These are phyloP conservation scores for Chlamydomonas schloesseri DNA, from an alignment of 139 green algal species.

Conservation along the genomic window DNA sequence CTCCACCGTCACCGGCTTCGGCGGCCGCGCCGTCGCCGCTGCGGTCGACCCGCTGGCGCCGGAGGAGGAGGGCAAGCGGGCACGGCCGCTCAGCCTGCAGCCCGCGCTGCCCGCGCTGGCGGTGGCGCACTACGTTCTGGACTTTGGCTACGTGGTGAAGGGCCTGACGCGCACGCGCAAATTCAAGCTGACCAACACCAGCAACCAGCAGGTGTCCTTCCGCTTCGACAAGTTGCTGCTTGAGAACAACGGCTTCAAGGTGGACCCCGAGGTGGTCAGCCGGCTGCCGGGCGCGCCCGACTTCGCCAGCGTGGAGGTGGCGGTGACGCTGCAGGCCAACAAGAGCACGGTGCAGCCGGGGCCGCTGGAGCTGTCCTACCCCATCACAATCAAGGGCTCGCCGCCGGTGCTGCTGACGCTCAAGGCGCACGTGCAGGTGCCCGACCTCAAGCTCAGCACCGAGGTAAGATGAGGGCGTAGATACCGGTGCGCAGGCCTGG, in stretches of 20 bases:
- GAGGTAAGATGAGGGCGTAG: conserved; percentile 10
- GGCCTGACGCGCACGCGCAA: conserved; percentile 63
- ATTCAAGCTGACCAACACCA: conserved; percentile 80
- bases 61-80: conserved; percentile 1
- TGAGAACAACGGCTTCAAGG: conserved; percentile 70
- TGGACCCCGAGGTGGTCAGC: conserved; percentile 75
- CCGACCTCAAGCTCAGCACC: conserved; percentile 16
- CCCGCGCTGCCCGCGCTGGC: conserved; percentile 46
- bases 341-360: conserved; percentile 61
- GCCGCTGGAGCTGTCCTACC: conserved; percentile 66
- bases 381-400: conserved; percentile 69
- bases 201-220: conserved; percentile 63
- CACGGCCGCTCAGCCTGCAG: background rate
- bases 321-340: conserved; percentile 67
- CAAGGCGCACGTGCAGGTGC: conserved; percentile 61
- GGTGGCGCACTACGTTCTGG: conserved; percentile 75
- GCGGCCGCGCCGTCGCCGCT: background rate
- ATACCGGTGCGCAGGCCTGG: no score
- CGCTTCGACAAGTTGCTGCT: conserved; percentile 72
- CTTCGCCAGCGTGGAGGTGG: conserved; percentile 58
- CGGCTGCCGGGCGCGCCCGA: conserved; percentile 78
- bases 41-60: background rate
- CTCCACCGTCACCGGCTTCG: background rate
- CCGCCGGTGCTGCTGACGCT: conserved; percentile 76
- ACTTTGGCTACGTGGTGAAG: conserved; percentile 86